These are phyloP conservation scores for Zygoascus sp. DNA, from an alignment of 1,139 yeast genomes.

Conservation along the genomic window DNA sequence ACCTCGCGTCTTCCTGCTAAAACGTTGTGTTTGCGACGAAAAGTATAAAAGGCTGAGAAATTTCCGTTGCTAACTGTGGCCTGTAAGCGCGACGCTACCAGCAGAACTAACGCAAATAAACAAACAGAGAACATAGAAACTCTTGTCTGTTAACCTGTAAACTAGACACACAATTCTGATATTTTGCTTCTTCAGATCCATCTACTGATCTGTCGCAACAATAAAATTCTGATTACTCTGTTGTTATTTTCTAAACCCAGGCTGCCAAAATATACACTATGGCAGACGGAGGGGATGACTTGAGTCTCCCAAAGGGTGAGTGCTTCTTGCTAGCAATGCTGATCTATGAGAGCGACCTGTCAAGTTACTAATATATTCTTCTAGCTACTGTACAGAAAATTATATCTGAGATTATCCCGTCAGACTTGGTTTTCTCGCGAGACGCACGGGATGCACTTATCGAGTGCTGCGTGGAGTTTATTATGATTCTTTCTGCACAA, in stretches of 20 bases:
- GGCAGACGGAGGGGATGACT: constrained; percentile 37
- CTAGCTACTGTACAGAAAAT: constrained; percentile 93
- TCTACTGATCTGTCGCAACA: background rate
- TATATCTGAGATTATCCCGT: constrained; percentile 81
- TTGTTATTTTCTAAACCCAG: too few species aligned
- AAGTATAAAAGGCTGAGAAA: background rate
- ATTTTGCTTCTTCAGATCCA: background rate
- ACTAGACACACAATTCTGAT: background rate
- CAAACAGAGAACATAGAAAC: background rate
- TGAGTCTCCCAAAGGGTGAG: constrained; percentile 41
- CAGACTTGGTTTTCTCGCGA: constrained; percentile 80
- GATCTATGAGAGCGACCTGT: too few species aligned
- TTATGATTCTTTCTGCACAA: constrained; percentile 90
- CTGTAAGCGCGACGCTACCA: background rate
- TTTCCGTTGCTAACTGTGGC: background rate
- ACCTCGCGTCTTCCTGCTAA: background rate
- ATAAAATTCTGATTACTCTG: too few species aligned
- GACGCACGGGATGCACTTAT: constrained; percentile 95
- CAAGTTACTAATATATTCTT: background rate
- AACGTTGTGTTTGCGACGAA: background rate
- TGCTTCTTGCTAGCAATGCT: background rate
- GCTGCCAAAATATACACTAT: constrained; percentile 20
- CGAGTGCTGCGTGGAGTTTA: constrained; percentile 93
- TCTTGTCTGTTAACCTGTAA: background rate
- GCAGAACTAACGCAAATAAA: background rate